Conservation (phyloP, 1,284 basidiomycete genomes). For the Irpex lacteus region DNA sequence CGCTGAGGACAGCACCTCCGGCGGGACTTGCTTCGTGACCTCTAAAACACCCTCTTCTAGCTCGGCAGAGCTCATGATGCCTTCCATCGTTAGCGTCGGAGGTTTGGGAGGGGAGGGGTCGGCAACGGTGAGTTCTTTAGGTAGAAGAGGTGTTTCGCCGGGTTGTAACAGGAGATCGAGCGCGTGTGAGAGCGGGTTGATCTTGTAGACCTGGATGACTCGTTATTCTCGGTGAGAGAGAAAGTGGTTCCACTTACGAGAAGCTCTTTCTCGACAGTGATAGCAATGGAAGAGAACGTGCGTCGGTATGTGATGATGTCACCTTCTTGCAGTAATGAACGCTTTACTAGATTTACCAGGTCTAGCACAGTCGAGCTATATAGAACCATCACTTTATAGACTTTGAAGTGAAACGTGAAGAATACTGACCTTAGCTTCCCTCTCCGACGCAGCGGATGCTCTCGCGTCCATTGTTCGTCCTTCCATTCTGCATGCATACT, state of each 20-base stretch:
- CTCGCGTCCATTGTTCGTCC: constrained; percentile 54
- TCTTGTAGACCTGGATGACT: constrained; percentile 38
- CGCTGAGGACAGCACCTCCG: constrained; percentile 26
- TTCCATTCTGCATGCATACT: constrained; percentile 55
- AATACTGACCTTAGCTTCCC: constrained; percentile 1
- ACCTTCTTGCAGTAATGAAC: constrained; percentile 42
- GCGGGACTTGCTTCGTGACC: constrained; percentile 44
- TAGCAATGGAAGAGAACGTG: constrained; percentile 34
- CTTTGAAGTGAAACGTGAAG: background rate
- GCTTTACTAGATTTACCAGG: constrained; percentile 41
- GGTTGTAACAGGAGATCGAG: constrained; percentile 43
- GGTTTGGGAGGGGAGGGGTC: constrained; percentile 28
- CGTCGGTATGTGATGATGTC: constrained; percentile 53
- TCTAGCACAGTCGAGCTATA: constrained; percentile 32
- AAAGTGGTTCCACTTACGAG: constrained; percentile 35
- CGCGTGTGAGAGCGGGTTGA: constrained; percentile 38
- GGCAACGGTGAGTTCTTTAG: constrained; percentile 33
- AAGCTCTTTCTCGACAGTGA: constrained; percentile 50
- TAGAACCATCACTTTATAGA: constrained; percentile 3
- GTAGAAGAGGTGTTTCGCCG: constrained; percentile 35
- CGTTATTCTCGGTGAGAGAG: background rate
- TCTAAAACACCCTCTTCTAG: constrained; percentile 52
- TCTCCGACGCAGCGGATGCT: constrained; percentile 28
- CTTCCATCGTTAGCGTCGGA: constrained; percentile 30
- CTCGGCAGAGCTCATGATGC: constrained; percentile 40